These are phyloP conservation scores for Stromatinia cepivora DNA, from an alignment of 2,329 filamentous ascomycete species.

Conservation along the genomic window DNA sequence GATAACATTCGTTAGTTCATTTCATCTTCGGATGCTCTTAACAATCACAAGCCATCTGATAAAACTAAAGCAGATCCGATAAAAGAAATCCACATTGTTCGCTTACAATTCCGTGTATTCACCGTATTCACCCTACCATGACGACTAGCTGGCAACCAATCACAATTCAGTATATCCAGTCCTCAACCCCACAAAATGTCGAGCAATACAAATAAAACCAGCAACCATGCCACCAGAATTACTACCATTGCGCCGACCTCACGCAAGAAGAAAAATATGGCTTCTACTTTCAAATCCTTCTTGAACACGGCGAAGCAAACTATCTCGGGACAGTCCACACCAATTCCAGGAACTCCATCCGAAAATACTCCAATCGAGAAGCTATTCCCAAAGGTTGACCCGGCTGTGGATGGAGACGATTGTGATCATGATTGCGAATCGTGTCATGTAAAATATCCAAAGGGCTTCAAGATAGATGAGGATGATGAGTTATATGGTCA, in stretches of 20 bases:
- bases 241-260: not conserved
- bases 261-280: constrained; percentile 31
- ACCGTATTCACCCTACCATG: not conserved
- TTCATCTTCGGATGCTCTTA: not conserved
- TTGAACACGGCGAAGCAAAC: constrained; percentile 34
- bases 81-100: not conserved
- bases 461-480: constrained; percentile 70
- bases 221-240: constrained; percentile 4
- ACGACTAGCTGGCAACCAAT: constrained; percentile 1
- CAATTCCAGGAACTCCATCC: constrained; percentile 32
- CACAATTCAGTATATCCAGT: not conserved
- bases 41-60: not conserved
- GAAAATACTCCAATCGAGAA: constrained; percentile 31
- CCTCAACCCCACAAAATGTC: constrained; percentile 12
- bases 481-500: constrained; percentile 79
- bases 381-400: constrained; percentile 74
- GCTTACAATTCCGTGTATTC: not conserved
- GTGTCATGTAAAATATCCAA: constrained; percentile 78
- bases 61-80: constrained; percentile 15
- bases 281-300: constrained; percentile 36
- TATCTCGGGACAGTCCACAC: constrained; percentile 34
- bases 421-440: constrained; percentile 83
- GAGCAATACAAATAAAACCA: constrained; percentile 16
- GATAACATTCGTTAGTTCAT: not conserved
- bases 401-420: constrained; percentile 81